Evolutionary conservation across 306 rosid genomes (phyloP), one percentile per base, ranked within the genome.

Genomic region (Malus sylvestris): DNA sequence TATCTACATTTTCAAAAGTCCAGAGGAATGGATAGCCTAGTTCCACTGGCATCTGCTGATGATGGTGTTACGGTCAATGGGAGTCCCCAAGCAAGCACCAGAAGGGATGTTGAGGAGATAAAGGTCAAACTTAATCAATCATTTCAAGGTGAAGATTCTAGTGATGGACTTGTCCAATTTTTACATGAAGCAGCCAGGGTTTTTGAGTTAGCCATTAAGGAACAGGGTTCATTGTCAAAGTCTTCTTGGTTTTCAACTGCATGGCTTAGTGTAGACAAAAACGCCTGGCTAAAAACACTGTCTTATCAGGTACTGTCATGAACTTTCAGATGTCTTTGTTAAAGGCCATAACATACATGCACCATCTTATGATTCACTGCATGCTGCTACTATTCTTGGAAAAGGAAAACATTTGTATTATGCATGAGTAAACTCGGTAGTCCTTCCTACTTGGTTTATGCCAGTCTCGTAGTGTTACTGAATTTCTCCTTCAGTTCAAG

Each of bases 111-210:
- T 61, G 97, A 86, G 86, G 83, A 83, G 64, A 78, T 84, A 88
- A 88, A 93, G 83, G 81, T 85, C 79, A 87, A 90, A 75, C 86
- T 89, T 74, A 86, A 89, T 79, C 87, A 88, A 70, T 89, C 99
- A 57, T 82, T 89, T 74, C 81, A 87, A 61, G 84, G 82, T 14
- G 97, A 85, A 75, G 89, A 93, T 80, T 84, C 82, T 65, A 89
- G 85, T 63, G 90, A 89, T 79, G 93, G 88, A 74, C 96, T 95
- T 80, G 90, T 91, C 74, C 99, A 95, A 78, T 88, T 85, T 78
- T 83, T 95, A 70, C 90, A 92, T 80, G 99, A 95, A 68, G 90
- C 97, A 23, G 90, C 97, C 78, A 90, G 99, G 83, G 93, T 88
- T 83, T 95, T 90, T 79, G 99, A 92, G 85, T 82, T 95, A 51